Evolutionary conservation across 129 eudicot species (phyloP), one percentile per base, ranked within the genome.

Genomic region (Scalesia atractyloides): DNA sequence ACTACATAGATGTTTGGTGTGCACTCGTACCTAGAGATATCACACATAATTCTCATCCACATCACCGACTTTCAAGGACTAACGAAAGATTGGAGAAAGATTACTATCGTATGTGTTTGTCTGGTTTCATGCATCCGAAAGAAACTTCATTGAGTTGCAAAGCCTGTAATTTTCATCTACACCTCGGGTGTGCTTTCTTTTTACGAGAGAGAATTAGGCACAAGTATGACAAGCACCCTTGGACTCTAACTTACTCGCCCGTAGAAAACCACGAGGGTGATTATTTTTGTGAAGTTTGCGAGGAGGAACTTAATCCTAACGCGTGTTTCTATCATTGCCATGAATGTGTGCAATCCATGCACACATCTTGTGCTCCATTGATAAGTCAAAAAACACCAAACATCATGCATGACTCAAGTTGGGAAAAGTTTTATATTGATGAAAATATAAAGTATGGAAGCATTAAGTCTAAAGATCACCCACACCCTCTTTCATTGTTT

Each of bases 311-410:
- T 76, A 15, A 68, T 68, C 81, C 75, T 3, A 33, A 62, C 1
- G 5, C n/a, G 9, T 7, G 6, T 13, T 76, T 67, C 60, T 76
- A 76, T 46, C 80, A 76, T 9, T 76, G 80, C 58, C n/a, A 56
- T 11, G 22, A 57, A 0, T 68, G 74, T 26, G 61, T 11, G 7
- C 74, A 68, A 11, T 76, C 80, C 8, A 67, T 76, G 11, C 80
- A 76, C 30, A 0, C 36, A 3, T 9, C 11, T 2, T 76, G 75
- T 57, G 22, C 14, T 68, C 26, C 37, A 1, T 33, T 33, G 11
- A 26, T 14, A 44, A 18, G 15, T 60, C 43, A 14, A 17, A 14
- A 1, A 24, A 60, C 9, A 70, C 36, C 3, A 14, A 5, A 2
- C 6, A 17, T 44, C 0, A 3, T 49, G 4, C 7, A 49, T 49